Percentiles rank a stretch among this genome's conserved stretches.
These are phyloP conservation scores for Pelargonium citronellum DNA, from an alignment of 441 rosid genomes.

Conservation along the genomic window DNA sequence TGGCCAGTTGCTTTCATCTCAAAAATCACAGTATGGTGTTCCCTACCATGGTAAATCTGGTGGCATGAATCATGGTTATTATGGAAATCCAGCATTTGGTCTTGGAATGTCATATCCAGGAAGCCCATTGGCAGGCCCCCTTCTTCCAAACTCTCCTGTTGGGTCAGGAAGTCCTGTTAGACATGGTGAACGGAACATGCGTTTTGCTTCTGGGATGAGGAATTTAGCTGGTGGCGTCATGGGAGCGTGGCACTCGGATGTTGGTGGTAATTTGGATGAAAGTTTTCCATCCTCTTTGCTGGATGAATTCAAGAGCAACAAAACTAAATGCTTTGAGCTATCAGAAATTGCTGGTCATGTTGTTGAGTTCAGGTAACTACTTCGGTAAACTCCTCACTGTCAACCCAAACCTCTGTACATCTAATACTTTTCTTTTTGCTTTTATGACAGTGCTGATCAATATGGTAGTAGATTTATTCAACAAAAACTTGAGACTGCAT, in stretches of 20 bases:
- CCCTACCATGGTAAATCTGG: constrained; percentile 45
- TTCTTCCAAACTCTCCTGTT: constrained; percentile 45
- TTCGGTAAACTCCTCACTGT: not conserved
- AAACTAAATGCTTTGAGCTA: constrained; percentile 64
- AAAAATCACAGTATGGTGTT: constrained; percentile 45
- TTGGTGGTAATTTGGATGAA: constrained; percentile 43
- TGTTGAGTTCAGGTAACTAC: constrained; percentile 61
- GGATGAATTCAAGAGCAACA: constrained; percentile 67
- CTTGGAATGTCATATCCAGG: constrained; percentile 58
- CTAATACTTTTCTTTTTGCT: not conserved
- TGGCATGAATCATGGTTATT: constrained; percentile 35
- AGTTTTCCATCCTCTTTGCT: constrained; percentile 49
- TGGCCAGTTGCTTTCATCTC: constrained; percentile 41
- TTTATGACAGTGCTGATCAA: constrained; percentile 53
- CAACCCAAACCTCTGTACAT: not conserved
- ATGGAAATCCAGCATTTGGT: constrained; percentile 46
- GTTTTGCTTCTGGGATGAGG: constrained; percentile 46
- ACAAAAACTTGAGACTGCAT: constrained; percentile 73
- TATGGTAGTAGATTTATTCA: constrained; percentile 77
- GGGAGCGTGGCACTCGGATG: constrained; percentile 56
- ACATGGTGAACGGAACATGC: constrained; percentile 42
- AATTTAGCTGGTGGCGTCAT: constrained; percentile 45
- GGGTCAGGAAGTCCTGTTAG: constrained; percentile 51
- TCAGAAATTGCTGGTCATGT: constrained; percentile 65
- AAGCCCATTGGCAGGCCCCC: constrained; percentile 43